Base-by-base conservation (phyloP, 768 basidiomycete genomes). In the Amanita phalloides region DNA sequence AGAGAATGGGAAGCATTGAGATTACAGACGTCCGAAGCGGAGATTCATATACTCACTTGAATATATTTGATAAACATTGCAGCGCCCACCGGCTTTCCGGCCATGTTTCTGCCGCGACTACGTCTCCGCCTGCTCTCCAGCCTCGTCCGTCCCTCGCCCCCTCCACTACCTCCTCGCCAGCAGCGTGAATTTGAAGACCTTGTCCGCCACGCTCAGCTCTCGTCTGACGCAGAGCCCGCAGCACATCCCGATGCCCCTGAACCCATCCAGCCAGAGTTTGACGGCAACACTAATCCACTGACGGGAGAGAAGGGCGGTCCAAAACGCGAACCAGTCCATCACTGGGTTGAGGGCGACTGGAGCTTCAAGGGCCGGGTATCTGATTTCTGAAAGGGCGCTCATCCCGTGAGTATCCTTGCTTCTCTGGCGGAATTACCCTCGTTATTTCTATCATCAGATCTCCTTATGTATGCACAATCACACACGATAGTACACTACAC, bases 111-210 rank as follows among this genome's bases (percentile, higher is more conserved):
- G 45, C 35, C 17, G 21, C 35, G 30, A 9, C 23, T 20, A 17
- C 25, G 21, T 32, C 36, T 37, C 4, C 46, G 46, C 20, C 37
- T 17, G 25, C 11, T 37, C 46, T 65, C 75, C 7, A 65, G 59
- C 0, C 62, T 83, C 25, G 73, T 70, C 47, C 74, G 79, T 0
- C 90, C 91, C 0, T 68, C 79, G 0, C 92, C 92, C 0, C 86
- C 84, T 2, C 77, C 86, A 0, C 77, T 95, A 11, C 86, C 91
- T 1, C 71, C 70, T 2, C 74, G 78, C 23, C 76, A 89, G 53
- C 92, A 95, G 62, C 80, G 79, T 49, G 89, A 93, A 65, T 94
- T 94, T 53, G 90, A 95, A 62, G 75, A 82, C n/a, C 82, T 92
- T 33, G 75, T 84, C 56, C 77, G 82, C 17, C 69, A 66, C n/a